A percentile compares a stretch with the other conserved stretches of the same genome.
These are phyloP conservation scores for Boletus speciosus DNA, from an alignment of 768 basidiomycete species.

Conservation along the genomic window DNA sequence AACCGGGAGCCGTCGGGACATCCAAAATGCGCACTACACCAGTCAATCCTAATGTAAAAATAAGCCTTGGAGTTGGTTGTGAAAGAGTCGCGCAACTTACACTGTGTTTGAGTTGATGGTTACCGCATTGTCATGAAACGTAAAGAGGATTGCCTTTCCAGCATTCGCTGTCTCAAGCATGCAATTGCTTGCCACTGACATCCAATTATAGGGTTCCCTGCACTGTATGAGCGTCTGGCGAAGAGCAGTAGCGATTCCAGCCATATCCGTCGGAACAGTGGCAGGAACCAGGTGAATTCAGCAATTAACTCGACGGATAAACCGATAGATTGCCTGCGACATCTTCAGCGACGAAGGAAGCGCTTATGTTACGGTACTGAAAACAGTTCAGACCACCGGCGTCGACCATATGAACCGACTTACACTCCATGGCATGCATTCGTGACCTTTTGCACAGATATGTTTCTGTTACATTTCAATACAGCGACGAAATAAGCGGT, in stretches of 20 bases:
- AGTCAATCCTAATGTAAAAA: constrained; percentile 16
- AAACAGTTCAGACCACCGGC: not conserved
- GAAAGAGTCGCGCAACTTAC: constrained; percentile 7
- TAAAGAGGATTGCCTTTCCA: constrained; percentile 15
- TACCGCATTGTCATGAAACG: constrained; percentile 3
- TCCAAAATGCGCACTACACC: constrained; percentile 22
- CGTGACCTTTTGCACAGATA: constrained; percentile 18
- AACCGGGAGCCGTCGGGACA: constrained; percentile 17
- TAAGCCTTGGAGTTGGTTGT: not conserved
- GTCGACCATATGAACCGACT: not conserved
- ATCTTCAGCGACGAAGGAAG: constrained; percentile 16
- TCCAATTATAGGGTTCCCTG: constrained; percentile 14
- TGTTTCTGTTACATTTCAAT: constrained; percentile 15
- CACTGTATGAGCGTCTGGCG: constrained; percentile 13
- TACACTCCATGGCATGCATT: constrained; percentile 29
- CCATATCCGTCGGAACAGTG: constrained; percentile 16
- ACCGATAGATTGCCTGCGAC: constrained; percentile 14
- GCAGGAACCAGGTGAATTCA: constrained; percentile 6
- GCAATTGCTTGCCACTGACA: constrained; percentile 14
- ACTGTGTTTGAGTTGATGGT: constrained; percentile 22
- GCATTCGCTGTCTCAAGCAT: constrained; percentile 21
- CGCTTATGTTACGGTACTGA: constrained; percentile 19
- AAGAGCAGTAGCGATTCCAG: constrained; percentile 16
- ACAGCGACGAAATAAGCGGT: constrained; percentile 25
- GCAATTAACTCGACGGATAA: not conserved